A percentile compares a stretch with the other conserved stretches of the same genome.
phyloP scores from a whole-genome alignment of 768 basidiomycete genomes.

The Suillus brevipes region DNA sequence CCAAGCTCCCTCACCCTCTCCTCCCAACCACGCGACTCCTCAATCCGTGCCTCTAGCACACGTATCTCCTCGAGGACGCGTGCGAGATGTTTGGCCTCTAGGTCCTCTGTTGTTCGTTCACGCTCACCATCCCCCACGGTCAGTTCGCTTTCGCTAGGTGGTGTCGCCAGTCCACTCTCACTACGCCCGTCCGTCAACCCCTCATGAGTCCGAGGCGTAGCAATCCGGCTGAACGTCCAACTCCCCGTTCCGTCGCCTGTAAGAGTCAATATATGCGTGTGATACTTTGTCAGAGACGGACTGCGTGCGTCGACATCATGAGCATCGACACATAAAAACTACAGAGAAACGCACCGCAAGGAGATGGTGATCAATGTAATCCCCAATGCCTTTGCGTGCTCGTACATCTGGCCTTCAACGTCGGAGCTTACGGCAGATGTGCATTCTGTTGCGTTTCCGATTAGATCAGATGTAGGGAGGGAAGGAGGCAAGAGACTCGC shows the following conservation, averaged over 20 bases:
- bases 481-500: background rate
- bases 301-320: constrained; percentile 38
- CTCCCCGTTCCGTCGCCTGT: constrained; percentile 66
- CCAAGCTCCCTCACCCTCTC: constrained; percentile 26
- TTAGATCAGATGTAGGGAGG: constrained; percentile 48
- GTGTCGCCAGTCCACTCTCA: background rate
- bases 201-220: constrained; percentile 5
- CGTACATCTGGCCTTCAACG: constrained; percentile 95
- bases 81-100: constrained; percentile 20
- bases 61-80: constrained; percentile 30
- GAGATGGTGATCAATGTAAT: constrained; percentile 95
- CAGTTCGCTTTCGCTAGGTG: background rate
- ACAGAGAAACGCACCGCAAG: constrained; percentile 52
- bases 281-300: constrained; percentile 85
- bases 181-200: background rate
- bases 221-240: constrained; percentile 73
- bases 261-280: constrained; percentile 81
- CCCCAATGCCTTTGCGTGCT: constrained; percentile 82
- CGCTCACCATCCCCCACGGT: background rate
- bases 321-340: background rate
- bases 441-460: constrained; percentile 58
- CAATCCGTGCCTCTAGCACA: constrained; percentile 23
- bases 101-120: background rate
- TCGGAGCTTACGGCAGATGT: constrained; percentile 95
- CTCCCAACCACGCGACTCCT: constrained; percentile 28